phyloP scores from a whole-genome alignment of 2,329 filamentous ascomycete species.

The Ophiosphaerella narmari region DNA sequence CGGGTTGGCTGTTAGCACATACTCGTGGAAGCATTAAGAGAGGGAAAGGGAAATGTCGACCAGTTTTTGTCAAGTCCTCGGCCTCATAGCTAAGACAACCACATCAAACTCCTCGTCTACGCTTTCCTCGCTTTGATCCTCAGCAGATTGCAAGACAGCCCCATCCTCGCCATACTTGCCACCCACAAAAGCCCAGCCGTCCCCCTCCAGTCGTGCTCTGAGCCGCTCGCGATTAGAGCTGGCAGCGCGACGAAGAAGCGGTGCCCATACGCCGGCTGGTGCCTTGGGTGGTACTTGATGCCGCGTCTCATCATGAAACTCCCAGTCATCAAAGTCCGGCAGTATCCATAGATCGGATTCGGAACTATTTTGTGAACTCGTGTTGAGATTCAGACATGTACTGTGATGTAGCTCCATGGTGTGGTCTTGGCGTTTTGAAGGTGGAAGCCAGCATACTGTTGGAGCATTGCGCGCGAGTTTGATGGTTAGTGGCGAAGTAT shows the following conservation, averaged over 20 bases:
- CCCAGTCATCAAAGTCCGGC: constrained; percentile 40
- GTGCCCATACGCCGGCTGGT: constrained; percentile 14
- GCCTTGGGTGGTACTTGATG: constrained; percentile 3
- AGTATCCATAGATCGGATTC: constrained; percentile 40
- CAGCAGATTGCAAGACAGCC: constrained; percentile 15
- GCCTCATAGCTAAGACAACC: constrained; percentile 26
- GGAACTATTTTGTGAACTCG: constrained; percentile 5
- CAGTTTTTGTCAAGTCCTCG: constrained; percentile 12
- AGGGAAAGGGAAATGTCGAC: not conserved
- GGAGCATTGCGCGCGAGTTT: constrained; percentile 6
- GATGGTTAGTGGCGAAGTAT: constrained; percentile 7
- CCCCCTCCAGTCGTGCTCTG: constrained; percentile 33
- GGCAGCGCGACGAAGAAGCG: constrained; percentile 30
- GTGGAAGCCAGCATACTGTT: constrained; percentile 19
- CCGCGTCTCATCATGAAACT: constrained; percentile 13
- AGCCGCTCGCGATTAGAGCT: constrained; percentile 37
- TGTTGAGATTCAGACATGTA: constrained; percentile 28
- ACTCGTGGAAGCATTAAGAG: not conserved
- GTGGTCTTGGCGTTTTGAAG: constrained; percentile 5
- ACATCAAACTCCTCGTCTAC: constrained; percentile 44
- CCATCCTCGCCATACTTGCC: constrained; percentile 33
- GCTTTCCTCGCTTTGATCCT: constrained; percentile 27
- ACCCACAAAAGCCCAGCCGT: constrained; percentile 42
- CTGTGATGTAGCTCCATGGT: constrained; percentile 26
- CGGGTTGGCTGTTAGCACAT: not conserved